These are phyloP conservation scores for Fusarium sp. DNA, from an alignment of 2,329 filamentous ascomycete species.

Conservation along the genomic window DNA sequence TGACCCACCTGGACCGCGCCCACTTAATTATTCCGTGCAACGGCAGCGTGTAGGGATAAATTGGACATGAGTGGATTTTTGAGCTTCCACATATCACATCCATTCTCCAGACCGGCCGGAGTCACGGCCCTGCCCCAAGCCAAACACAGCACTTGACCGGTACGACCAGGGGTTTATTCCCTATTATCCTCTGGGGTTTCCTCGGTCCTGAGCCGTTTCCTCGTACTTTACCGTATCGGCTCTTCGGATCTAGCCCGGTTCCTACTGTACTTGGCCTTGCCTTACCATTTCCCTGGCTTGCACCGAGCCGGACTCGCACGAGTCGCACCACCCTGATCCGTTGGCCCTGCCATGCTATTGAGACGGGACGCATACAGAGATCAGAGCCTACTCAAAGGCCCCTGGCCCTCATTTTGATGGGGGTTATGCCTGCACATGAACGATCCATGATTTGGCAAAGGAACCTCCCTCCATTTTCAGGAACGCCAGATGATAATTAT, in stretches of 20 bases:
- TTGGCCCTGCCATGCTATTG: neutral
- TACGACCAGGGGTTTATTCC: slow-evolving; percentile 21
- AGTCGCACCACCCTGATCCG: slow-evolving; percentile 37
- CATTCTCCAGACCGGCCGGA: slow-evolving; percentile 32
- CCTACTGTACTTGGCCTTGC: slow-evolving; percentile 15
- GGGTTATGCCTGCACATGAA: neutral
- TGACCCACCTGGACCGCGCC: slow-evolving; percentile 20
- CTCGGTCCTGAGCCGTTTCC: slow-evolving; percentile 9
- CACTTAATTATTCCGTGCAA: slow-evolving; percentile 31
- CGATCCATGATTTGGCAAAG: neutral
- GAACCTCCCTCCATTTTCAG: neutral
- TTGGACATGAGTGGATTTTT: slow-evolving; percentile 21
- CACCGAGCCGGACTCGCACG: slow-evolving; percentile 37
- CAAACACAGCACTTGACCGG: slow-evolving; percentile 24
- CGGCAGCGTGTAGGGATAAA: slow-evolving; percentile 17
- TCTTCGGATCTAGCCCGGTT: slow-evolving; percentile 33
- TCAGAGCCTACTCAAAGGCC: neutral
- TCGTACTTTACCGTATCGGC: slow-evolving; percentile 38
- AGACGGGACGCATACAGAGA: neutral
- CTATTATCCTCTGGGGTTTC: slow-evolving; percentile 17
- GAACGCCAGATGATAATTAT: neutral
- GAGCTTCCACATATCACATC: slow-evolving; percentile 31
- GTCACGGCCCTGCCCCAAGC: slow-evolving; percentile 31
- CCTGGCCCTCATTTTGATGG: neutral
- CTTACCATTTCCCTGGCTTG: slow-evolving; percentile 26